A percentile compares a stretch with the other conserved stretches of the same genome.
phyloP scores from a whole-genome alignment of 495 filamentous ascomycete species.

The Tetracladium setigerum region DNA sequence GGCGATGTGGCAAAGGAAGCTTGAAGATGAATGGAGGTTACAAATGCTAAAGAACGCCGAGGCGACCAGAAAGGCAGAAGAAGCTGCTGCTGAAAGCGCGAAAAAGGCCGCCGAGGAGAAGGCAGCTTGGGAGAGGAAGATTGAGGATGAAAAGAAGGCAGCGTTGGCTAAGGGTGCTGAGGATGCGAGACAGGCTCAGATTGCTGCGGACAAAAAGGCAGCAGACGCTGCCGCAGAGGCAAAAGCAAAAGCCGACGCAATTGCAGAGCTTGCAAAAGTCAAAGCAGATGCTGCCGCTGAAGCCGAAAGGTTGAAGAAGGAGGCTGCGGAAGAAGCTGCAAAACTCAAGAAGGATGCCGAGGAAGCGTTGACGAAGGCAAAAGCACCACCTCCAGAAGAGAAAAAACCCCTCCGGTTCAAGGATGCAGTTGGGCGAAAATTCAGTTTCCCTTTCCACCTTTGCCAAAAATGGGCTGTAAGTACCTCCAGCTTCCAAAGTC shows the following conservation, averaged over 20 bases:
- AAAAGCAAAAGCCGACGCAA: conserved; percentile 28
- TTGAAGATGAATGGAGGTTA: conserved; percentile 11
- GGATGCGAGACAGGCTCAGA: conserved; percentile 9
- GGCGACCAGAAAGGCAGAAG: neutral
- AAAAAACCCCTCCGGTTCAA: conserved; percentile 59
- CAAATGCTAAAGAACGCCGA: neutral
- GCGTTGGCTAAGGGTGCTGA: conserved; percentile 14
- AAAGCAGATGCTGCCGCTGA: conserved; percentile 18
- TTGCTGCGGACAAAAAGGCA: conserved; percentile 22
- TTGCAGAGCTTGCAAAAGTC: conserved; percentile 26
- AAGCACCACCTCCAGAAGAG: conserved; percentile 34
- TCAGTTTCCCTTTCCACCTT: conserved; percentile 56
- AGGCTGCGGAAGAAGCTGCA: conserved; percentile 14
- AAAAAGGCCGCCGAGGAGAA: conserved; percentile 15
- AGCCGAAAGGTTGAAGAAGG: conserved; percentile 19
- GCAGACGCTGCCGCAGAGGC: conserved; percentile 25
- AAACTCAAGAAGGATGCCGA: conserved; percentile 28
- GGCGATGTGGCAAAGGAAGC: conserved; percentile 27
- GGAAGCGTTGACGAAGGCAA: conserved; percentile 20
- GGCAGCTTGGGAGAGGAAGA: conserved; percentile 12
- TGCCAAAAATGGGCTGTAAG: conserved; percentile 58
- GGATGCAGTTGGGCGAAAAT: conserved; percentile 58
- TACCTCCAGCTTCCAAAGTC: neutral
- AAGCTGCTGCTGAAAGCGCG: neutral
- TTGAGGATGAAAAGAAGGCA: conserved; percentile 14